These are phyloP conservation scores for Penicillium capsulatum DNA, from an alignment of 2,329 filamentous ascomycete species.

Conservation along the genomic window DNA sequence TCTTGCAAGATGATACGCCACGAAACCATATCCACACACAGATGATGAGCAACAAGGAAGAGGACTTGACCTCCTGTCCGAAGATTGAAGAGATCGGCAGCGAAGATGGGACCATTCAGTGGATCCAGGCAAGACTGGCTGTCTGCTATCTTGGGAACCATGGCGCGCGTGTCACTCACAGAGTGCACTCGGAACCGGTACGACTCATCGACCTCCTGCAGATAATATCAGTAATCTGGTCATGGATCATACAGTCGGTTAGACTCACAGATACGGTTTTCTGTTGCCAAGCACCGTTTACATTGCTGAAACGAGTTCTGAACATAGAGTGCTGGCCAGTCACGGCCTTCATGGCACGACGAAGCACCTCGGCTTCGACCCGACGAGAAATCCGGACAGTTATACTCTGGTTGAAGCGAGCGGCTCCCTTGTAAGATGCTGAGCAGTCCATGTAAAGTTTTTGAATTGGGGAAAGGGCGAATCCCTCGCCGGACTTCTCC, in stretches of 20 bases:
- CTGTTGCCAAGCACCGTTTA: slow-evolving; percentile 27
- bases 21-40: slow-evolving; percentile 31
- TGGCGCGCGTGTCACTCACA: slow-evolving; percentile 20
- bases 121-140: slow-evolving; percentile 33
- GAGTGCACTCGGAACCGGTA: slow-evolving; percentile 31
- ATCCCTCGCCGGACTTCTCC: slow-evolving; percentile 27
- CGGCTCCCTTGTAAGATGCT: slow-evolving; percentile 17
- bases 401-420: slow-evolving; percentile 36
- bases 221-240: slow-evolving; percentile 8
- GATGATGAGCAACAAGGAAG: slow-evolving; percentile 29
- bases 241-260: neutral
- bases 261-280: slow-evolving; percentile 24
- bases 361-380: slow-evolving; percentile 22
- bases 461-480: slow-evolving; percentile 35
- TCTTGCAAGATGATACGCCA: slow-evolving; percentile 38
- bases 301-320: slow-evolving; percentile 27
- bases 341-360: slow-evolving; percentile 28
- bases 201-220: slow-evolving; percentile 29
- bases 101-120: slow-evolving; percentile 34
- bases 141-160: slow-evolving; percentile 27
- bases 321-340: slow-evolving; percentile 36
- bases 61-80: slow-evolving; percentile 30
- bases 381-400: slow-evolving; percentile 29
- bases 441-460: slow-evolving; percentile 30
- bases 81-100: slow-evolving; percentile 38